A percentile compares a stretch with the other conserved stretches of the same genome.
phyloP scores from a whole-genome alignment of 2,329 filamentous ascomycete genomes.

The Colletotrichum spaethianum region DNA sequence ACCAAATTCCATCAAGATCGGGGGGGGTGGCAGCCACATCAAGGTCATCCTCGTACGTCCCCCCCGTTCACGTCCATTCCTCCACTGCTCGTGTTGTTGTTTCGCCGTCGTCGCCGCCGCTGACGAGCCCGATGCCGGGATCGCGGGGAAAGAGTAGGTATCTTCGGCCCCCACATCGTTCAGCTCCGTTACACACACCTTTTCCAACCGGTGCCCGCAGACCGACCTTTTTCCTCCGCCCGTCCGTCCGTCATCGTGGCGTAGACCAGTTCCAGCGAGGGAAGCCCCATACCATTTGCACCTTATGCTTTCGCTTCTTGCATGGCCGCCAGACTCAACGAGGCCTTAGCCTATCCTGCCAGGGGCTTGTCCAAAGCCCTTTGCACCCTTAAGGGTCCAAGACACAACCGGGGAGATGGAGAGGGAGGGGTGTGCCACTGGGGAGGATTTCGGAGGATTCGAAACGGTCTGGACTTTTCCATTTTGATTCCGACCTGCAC shows the following conservation, averaged over 20 bases:
- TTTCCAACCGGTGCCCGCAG: background rate
- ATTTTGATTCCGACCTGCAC: conserved; percentile 8
- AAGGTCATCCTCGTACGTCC: too few relatives aligned
- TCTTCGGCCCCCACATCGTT: background rate
- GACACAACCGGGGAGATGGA: background rate
- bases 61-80: background rate
- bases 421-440: background rate
- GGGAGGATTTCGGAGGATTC: background rate
- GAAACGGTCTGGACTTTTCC: conserved; percentile 22
- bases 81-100: background rate
- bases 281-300: background rate
- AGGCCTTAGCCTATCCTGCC: background rate
- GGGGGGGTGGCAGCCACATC: too few relatives aligned
- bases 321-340: conserved; percentile 5
- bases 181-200: background rate
- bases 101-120: background rate
- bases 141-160: background rate
- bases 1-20: too few relatives aligned
- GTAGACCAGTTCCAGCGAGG: too few relatives aligned
- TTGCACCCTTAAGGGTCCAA: conserved; percentile 25
- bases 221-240: background rate
- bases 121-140: background rate
- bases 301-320: background rate
- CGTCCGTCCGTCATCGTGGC: background rate
- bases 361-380: background rate